These are phyloP conservation scores for Eragrostis tef DNA, from an alignment of 202 grass and related monocot genomes.

Conservation along the genomic window DNA sequence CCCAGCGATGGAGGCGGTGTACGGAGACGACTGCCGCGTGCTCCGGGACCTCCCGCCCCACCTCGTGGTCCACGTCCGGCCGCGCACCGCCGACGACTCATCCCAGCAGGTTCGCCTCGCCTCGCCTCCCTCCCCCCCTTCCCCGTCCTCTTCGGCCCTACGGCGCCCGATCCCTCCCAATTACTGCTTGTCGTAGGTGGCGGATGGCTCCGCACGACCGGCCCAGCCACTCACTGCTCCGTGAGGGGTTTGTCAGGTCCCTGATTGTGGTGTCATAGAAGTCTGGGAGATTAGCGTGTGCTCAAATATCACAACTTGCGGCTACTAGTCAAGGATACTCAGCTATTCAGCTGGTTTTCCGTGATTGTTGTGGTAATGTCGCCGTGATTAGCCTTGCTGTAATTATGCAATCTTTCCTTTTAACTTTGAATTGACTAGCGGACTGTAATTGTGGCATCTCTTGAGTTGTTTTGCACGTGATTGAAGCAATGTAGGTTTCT, in stretches of 20 bases:
- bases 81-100: constrained; percentile 81
- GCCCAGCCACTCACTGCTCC: not conserved
- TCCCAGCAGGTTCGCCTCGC: constrained; percentile 83
- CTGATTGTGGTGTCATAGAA: not conserved
- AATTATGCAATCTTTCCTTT: not conserved
- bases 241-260: not conserved
- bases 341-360: not conserved
- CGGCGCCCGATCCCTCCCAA: not conserved
- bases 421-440: not conserved
- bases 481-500: not conserved
- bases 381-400: not conserved
- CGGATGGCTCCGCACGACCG: not conserved
- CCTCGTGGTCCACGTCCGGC: constrained; percentile 70
- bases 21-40: constrained; percentile 77
- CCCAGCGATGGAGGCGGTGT: constrained; percentile 70
- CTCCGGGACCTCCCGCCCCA: constrained; percentile 69
- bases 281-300: not conserved
- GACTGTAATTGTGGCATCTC: not conserved
- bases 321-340: not conserved
- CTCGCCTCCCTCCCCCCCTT: not conserved
- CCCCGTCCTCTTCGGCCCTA: not conserved
- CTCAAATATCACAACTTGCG: not conserved
- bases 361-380: not conserved
- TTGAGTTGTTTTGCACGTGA: not conserved
- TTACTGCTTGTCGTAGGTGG: not conserved